Evolutionary conservation across 345 rosid species (phyloP).

Genomic region (Dipteronia dyeriana): DNA sequence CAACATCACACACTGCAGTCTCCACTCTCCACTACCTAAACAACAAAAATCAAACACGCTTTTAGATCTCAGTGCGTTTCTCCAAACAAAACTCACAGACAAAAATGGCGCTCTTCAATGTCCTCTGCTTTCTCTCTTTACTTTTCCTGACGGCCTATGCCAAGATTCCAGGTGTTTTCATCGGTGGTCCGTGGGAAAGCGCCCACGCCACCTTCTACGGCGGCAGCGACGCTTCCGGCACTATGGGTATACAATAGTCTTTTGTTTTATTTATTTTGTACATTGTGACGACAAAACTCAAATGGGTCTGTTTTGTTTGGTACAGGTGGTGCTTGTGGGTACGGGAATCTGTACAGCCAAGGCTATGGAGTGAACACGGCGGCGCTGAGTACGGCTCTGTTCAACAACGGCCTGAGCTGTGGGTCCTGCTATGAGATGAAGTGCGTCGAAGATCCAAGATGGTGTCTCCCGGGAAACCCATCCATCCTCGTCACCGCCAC

Average conservation of each 20-base stretch:
- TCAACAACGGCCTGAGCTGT: conserved; percentile 89
- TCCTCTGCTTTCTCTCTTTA: conserved; percentile 28
- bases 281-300: no score
- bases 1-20: not conserved
- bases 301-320: not conserved
- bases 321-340: conserved; percentile 96
- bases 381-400: conserved; percentile 88
- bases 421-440: conserved; percentile 93
- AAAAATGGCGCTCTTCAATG: conserved; percentile 22
- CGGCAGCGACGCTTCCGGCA: conserved; percentile 66
- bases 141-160: conserved; percentile 20
- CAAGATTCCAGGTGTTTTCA: conserved; percentile 43
- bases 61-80: conserved; percentile 2
- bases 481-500: conserved; percentile 85
- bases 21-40: conserved; percentile 19
- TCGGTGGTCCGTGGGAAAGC: conserved; percentile 41
- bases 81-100: not conserved
- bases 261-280: not conserved
- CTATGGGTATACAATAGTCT: conserved; percentile 41
- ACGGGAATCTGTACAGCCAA: conserved; percentile 91
- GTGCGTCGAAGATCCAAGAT: conserved; percentile 69
- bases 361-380: conserved; percentile 97
- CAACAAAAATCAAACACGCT: conserved; percentile 12
- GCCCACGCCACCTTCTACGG: conserved; percentile 70
- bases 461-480: conserved; percentile 85